Conservation (phyloP, 495 filamentous ascomycete species). For the Friedmanniomyces endolithicus region DNA sequence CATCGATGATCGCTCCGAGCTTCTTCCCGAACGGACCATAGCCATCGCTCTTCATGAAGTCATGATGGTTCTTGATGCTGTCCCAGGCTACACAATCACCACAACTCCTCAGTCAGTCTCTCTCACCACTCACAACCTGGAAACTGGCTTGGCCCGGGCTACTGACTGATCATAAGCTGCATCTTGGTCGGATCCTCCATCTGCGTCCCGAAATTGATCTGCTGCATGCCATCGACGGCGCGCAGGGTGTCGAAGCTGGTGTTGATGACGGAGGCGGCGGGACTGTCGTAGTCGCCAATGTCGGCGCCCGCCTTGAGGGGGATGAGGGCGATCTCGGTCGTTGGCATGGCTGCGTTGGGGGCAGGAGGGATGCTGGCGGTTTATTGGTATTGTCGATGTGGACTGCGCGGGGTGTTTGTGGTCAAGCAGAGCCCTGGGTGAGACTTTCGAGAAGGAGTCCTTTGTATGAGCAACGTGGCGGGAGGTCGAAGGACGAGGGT, state of each 20-base stretch:
- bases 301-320: slow-evolving; percentile 10
- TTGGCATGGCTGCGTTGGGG: slow-evolving; percentile 4
- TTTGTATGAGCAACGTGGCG: too few relatives aligned
- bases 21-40: slow-evolving; percentile 14
- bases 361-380: too few relatives aligned
- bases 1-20: slow-evolving; percentile 2
- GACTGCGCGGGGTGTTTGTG: too few relatives aligned
- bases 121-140: neutral
- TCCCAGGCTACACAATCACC: slow-evolving; percentile 15
- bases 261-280: slow-evolving; percentile 5
- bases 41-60: slow-evolving; percentile 9
- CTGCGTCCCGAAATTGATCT: slow-evolving; percentile 15
- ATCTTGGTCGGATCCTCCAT: slow-evolving; percentile 3
- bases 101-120: too few relatives aligned
- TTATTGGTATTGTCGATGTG: too few relatives aligned
- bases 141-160: too few relatives aligned
- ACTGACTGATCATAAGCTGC: slow-evolving; percentile 16
- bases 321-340: slow-evolving; percentile 16
- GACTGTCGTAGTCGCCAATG: slow-evolving; percentile 12
- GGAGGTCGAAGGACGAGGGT: too few relatives aligned
- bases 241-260: slow-evolving; percentile 6
- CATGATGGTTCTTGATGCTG: slow-evolving; percentile 5
- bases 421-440: too few relatives aligned
- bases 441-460: too few relatives aligned
- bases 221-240: slow-evolving; percentile 14